Evolutionary conservation across 2,329 filamentous ascomycete species (phyloP).

Genomic region (Penicillium hesseltinei): DNA sequence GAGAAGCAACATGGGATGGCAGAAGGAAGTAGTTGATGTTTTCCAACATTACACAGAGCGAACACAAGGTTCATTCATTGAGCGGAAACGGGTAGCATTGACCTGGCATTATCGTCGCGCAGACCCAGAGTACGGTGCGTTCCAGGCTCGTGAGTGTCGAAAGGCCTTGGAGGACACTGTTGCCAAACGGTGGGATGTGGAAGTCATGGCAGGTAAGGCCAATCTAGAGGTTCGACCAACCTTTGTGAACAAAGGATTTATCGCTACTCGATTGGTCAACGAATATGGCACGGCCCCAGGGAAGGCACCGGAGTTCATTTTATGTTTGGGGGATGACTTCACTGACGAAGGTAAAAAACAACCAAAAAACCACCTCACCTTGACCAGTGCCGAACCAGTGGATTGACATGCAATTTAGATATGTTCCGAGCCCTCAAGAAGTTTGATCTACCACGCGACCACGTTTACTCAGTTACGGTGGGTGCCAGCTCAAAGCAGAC

Average conservation of each 20-base stretch:
- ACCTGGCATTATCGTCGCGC: conserved; percentile 97
- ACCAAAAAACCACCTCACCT: too few species aligned
- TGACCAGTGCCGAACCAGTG: not conserved
- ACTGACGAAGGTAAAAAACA: conserved; percentile 79
- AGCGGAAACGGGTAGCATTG: conserved; percentile 87
- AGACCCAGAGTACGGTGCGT: conserved; percentile 78
- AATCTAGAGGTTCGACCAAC: conserved; percentile 95
- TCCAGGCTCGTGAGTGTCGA: conserved; percentile 77
- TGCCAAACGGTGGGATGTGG: conserved; percentile 78
- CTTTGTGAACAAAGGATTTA: conserved; percentile 98
- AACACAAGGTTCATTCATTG: conserved; percentile 86
- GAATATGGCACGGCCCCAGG: conserved; percentile 61
- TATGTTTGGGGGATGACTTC: conserved; percentile 92
- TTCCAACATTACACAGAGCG: conserved; percentile 87
- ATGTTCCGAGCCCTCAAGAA: conserved; percentile 77
- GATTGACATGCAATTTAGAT: conserved; percentile 43
- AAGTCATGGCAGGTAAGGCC: conserved; percentile 95
- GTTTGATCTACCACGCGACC: conserved; percentile 57
- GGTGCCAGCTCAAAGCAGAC: conserved; percentile 91
- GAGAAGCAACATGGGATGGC: conserved; percentile 87
- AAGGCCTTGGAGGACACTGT: conserved; percentile 77
- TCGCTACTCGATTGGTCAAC: conserved; percentile 76
- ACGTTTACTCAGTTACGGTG: conserved; percentile 87
- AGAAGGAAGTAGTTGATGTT: conserved; percentile 74
- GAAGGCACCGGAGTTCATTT: conserved; percentile 73